Base-by-base conservation (phyloP, 179 eudicot genomes). In the Sideroxylon spinosum region DNA sequence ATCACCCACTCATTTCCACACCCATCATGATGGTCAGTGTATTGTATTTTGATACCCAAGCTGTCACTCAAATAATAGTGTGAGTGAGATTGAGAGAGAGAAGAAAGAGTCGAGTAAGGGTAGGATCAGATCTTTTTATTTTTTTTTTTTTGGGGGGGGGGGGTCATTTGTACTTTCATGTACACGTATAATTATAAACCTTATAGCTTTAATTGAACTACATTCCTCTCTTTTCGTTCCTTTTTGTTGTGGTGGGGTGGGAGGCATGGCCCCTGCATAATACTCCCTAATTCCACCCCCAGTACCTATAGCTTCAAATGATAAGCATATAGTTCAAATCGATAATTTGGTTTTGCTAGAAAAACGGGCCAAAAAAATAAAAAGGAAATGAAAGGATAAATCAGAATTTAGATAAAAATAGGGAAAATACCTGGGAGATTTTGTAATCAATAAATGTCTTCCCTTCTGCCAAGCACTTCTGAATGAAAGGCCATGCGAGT, bases 401-500 rank as follows among this genome's bases (percentile, higher is more conserved):
- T 70, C 65, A 25, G 26, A 46, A 46, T 16, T 14, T 22, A n/a
- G 55, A 32, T 61, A 50, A 12, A 67, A 9, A 76, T 12, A 7
- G 16, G 23, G 26, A 29, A 55, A 81, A 14, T 78, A 96, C 99
- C 99, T 92, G 98, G 81, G 97, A 96, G 78, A 84, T 80, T 82
- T 81, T 88, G 79, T 81, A 81, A 90, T 91, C 88, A 44, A 85
- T 85, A 78, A 88, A 92, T 25, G 87, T 50, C 88, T 91, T 96
- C 79, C 99, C 99, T 82, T 90, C 89, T 44, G 78, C 86, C 88
- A 96, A 76, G 82, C 94, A 96, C 86, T 90, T 96, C 80, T 74
- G 80, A 66, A 92, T 80, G 75, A 88, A 81, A 75, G 92, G 89
- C 99, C 99, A 96, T 69, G 91, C 89, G 78, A 81, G 83, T 86